Percentiles rank a stretch among this genome's conserved stretches.
These are phyloP conservation scores for Rhizopogon salebrosus DNA, from an alignment of 768 basidiomycete genomes.

Conservation along the genomic window DNA sequence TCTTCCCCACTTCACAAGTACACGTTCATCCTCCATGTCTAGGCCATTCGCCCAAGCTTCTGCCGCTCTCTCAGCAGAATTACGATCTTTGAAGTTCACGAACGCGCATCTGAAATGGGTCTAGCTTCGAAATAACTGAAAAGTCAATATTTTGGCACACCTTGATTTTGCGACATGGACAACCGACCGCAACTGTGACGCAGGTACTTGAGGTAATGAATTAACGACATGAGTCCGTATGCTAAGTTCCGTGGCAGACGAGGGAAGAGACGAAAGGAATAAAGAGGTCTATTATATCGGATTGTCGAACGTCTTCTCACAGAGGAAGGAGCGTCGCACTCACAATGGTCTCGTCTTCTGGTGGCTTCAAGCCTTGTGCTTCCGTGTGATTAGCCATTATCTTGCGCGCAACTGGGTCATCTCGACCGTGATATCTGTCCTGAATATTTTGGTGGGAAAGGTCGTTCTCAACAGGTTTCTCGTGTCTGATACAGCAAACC, in stretches of 20 bases:
- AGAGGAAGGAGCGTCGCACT: slow-evolving; percentile 27
- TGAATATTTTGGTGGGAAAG: slow-evolving; percentile 89
- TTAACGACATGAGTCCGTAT: slow-evolving; percentile 68
- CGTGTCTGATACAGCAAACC: slow-evolving; percentile 53
- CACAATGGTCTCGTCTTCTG: slow-evolving; percentile 84
- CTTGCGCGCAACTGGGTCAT: slow-evolving; percentile 92
- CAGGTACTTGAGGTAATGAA: slow-evolving; percentile 59
- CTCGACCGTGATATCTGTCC: slow-evolving; percentile 88
- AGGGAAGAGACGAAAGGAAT: slow-evolving; percentile 76
- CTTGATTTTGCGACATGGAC: slow-evolving; percentile 82
- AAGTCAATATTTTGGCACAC: slow-evolving; percentile 29
- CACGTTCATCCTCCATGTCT: slow-evolving; percentile 73
- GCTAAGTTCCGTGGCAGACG: slow-evolving; percentile 63
- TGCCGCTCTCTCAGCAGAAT: slow-evolving; percentile 82
- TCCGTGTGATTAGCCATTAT: slow-evolving; percentile 81
- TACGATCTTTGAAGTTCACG: slow-evolving; percentile 83
- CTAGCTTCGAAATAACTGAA: neutral
- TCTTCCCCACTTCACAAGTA: slow-evolving; percentile 86
- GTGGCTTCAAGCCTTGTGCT: slow-evolving; percentile 77
- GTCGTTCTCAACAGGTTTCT: slow-evolving; percentile 79
- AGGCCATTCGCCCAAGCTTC: slow-evolving; percentile 88
- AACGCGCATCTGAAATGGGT: slow-evolving; percentile 76
- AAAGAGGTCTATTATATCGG: slow-evolving; percentile 59
- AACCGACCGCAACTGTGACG: slow-evolving; percentile 71
- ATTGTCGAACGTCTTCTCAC: slow-evolving; percentile 3